Evolutionary conservation across 495 filamentous ascomycete genomes (phyloP), one percentile per base, ranked within the genome.

Genomic region (Tuber calosporum): DNA sequence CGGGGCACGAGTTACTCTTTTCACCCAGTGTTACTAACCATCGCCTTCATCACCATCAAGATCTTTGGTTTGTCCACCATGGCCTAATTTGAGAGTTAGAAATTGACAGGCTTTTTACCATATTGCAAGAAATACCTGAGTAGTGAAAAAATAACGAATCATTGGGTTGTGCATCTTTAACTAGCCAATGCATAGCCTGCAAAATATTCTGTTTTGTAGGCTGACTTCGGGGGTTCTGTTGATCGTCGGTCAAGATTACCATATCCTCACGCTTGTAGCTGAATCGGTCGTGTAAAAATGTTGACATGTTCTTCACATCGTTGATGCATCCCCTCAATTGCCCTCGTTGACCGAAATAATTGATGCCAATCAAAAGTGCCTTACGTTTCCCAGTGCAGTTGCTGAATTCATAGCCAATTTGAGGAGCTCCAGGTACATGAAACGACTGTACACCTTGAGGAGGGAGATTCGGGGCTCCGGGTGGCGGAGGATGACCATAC

Each of bases 141-240:
- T 97, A 99, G 82, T 99, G 95, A 85, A 99, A 97, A 85, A 99
- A 99, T 45, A 99, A 86, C 19, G 95, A 97, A 80, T 99, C 95
- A 81, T 97, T 96, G 0, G 95, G 92, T 71, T 87, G 88, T 30
- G 94, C 94, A 82, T 97, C 94, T 83, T 97, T 97, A 48, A 98
- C 93, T 39, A 99, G 85, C 95, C 95, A 99, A 83, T 97, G 94
- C 95, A 98, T 98, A 34, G 95, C 95, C 30, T 96, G 88, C 38
- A 99, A 84, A 72, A 99, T 97, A 80, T 99, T 99, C 71, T 91
- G 90, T 83, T 97, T 97, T 1, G 93, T 97, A 22, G 95, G 95
- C 83, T 96, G 93, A 83, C 92, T 96, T 91, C 97, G 96, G 22
- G 93, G 93, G 78, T 97, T 94, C 82, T 96, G 93, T 83, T 97